A percentile compares a stretch with the other conserved stretches of the same genome.
phyloP scores from a whole-genome alignment of 345 rosid genomes.

The Populus alba region DNA sequence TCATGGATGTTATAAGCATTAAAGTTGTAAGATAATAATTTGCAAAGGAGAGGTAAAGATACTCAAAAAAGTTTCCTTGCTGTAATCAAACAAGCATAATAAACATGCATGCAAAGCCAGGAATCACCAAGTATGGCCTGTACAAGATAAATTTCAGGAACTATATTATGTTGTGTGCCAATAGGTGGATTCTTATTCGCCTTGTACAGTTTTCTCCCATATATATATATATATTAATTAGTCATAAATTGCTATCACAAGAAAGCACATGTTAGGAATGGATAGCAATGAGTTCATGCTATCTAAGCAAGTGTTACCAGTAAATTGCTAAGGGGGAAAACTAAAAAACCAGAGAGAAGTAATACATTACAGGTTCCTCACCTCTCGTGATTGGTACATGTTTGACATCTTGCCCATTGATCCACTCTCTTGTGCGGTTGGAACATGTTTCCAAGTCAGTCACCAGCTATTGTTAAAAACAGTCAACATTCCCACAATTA shows the following conservation, averaged over 20 bases:
- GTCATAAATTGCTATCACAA: neutral
- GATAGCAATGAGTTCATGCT: neutral
- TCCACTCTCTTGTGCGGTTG: constrained; percentile 39
- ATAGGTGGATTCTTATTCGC: neutral
- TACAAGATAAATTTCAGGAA: neutral
- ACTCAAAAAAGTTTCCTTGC: neutral
- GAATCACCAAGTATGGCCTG: neutral
- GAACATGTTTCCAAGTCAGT: constrained; percentile 61
- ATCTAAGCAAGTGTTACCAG: neutral
- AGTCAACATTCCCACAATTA: constrained; percentile 19
- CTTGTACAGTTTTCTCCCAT: neutral
- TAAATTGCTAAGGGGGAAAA: neutral
- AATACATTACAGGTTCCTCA: constrained; percentile 27
- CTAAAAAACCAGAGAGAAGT: neutral
- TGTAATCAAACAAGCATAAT: constrained; percentile 1
- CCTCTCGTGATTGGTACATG: constrained; percentile 37
- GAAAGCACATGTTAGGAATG: neutral
- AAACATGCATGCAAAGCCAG: neutral
- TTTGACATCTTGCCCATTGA: constrained; percentile 30
- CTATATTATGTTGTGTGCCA: neutral
- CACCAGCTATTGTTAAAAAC: constrained; percentile 51
- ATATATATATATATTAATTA: neutral
- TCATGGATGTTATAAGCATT: neutral
- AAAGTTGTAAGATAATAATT: neutral
- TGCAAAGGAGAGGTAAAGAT: neutral